Evolutionary conservation across 139 green algal species (phyloP), one percentile per base, ranked within the genome.

Genomic region (Tetraselmis striata): DNA sequence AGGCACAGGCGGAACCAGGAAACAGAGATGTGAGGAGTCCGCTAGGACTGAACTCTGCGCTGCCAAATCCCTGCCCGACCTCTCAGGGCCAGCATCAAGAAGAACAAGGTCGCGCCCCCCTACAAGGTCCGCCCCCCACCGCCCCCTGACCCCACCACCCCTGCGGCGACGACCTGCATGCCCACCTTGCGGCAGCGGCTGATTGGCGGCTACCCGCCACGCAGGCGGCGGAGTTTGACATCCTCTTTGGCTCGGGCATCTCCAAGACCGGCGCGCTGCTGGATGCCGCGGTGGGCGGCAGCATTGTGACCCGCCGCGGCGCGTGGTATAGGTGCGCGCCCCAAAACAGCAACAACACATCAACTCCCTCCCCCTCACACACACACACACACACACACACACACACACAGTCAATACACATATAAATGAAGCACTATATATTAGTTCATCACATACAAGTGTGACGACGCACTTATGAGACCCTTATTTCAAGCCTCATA

Each of bases 31-130:
- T n/a, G n/a, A n/a, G n/a, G n/a, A n/a, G n/a, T n/a, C n/a, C n/a
- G n/a, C n/a, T n/a, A n/a, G n/a, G n/a, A n/a, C n/a, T n/a, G n/a
- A n/a, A n/a, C n/a, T n/a, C n/a, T n/a, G n/a, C n/a, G n/a, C n/a
- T n/a, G n/a, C n/a, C n/a, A n/a, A n/a, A n/a, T n/a, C n/a, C n/a
- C n/a, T n/a, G n/a, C n/a, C n/a, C n/a, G n/a, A n/a, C n/a, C n/a
- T n/a, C n/a, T n/a, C 80, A 88, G 75, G 76, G 85, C 85, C 78
- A 95, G 94, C 83, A 90, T 97, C 26, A 93, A 93, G 0, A 99
- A 99, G 91, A 99, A 99, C 94, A 99, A 99, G 87, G 87, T 94
- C 27, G 90, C 91, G 1, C 90, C 93, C 27, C 92, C 92, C 0
- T 91, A 91, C 23, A 67, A 67, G 45, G 45, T 67, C n/a, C 74